Percentiles rank a stretch among this genome's conserved stretches.
phyloP scores from a whole-genome alignment of 2,329 filamentous ascomycete species.

The Acarospora socialis region DNA sequence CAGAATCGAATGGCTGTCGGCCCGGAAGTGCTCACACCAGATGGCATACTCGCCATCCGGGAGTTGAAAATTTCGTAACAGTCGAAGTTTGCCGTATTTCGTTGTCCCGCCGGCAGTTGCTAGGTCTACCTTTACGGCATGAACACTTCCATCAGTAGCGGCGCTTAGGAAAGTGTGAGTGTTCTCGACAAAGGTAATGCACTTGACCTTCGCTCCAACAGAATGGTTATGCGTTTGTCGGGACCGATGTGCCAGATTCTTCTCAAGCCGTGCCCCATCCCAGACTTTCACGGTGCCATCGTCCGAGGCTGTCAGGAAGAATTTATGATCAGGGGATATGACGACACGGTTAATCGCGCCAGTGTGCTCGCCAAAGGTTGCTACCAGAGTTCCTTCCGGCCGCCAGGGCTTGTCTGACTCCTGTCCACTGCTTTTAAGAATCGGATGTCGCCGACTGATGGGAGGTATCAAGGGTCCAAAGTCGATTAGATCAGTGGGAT shows the following conservation, averaged over 20 bases:
- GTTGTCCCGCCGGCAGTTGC: conserved; percentile 41
- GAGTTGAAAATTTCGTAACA: conserved; percentile 71
- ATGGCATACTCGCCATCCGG: conserved; percentile 60
- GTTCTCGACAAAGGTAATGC: conserved; percentile 81
- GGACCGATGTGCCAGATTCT: conserved; percentile 77
- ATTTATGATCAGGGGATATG: conserved; percentile 76
- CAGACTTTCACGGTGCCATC: conserved; percentile 86
- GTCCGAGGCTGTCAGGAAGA: conserved; percentile 87
- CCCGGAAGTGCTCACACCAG: conserved; percentile 84
- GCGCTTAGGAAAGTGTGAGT: conserved; percentile 90
- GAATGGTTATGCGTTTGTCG: conserved; percentile 72
- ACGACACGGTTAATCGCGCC: conserved; percentile 69
- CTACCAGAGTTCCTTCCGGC: conserved; percentile 69
- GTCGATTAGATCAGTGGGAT: conserved; percentile 45
- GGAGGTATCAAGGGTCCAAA: conserved; percentile 65
- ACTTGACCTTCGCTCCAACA: conserved; percentile 56
- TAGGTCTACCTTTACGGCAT: conserved; percentile 73
- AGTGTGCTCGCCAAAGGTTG: conserved; percentile 77
- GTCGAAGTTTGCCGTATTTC: conserved; percentile 63
- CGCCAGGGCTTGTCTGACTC: conserved; percentile 55
- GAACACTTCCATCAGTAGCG: conserved; percentile 76
- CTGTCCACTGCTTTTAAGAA: conserved; percentile 40
- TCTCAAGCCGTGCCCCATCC: conserved; percentile 80
- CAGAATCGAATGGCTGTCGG: conserved; percentile 67
- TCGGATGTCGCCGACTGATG: conserved; percentile 35